Conservation (phyloP, 352 stramenopile species). For the Globisporangium solare region DNA sequence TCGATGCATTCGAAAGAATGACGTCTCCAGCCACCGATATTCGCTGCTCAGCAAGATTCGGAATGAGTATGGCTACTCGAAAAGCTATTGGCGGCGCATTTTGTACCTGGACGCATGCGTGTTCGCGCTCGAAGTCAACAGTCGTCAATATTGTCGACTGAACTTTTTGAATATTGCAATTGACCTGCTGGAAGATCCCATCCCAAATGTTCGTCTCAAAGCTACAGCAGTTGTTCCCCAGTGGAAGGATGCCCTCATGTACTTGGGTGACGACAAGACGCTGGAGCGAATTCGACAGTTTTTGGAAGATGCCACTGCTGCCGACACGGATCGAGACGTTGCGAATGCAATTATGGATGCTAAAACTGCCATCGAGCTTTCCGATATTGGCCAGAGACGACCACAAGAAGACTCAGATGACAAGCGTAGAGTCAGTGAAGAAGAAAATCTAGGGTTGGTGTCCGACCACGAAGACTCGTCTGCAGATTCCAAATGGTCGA, state of each 20-base stretch:
- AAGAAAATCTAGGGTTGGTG: slow-evolving; percentile 53
- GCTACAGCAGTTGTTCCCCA: slow-evolving; percentile 52
- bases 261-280: slow-evolving; percentile 64
- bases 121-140: slow-evolving; percentile 60
- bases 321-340: slow-evolving; percentile 69
- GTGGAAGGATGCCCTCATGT: slow-evolving; percentile 56
- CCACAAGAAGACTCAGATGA: slow-evolving; percentile 59
- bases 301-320: slow-evolving; percentile 42
- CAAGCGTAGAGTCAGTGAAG: slow-evolving; percentile 49
- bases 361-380: slow-evolving; percentile 38
- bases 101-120: slow-evolving; percentile 70
- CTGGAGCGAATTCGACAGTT: slow-evolving; percentile 67
- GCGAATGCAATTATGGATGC: slow-evolving; percentile 41
- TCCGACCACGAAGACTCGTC: slow-evolving; percentile 78
- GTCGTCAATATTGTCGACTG: slow-evolving; percentile 62
- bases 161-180: slow-evolving; percentile 77
- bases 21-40: slow-evolving; percentile 62
- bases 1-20: slow-evolving; percentile 63
- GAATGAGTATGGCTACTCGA: slow-evolving; percentile 63
- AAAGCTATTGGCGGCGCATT: slow-evolving; percentile 74
- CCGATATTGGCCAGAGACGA: slow-evolving; percentile 23
- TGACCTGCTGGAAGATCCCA: slow-evolving; percentile 65
- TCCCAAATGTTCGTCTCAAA: slow-evolving; percentile 78
- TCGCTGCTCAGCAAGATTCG: slow-evolving; percentile 63
- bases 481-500: slow-evolving; percentile 78